These are phyloP conservation scores for Naganishia albida DNA, from an alignment of 1,284 basidiomycete species.

Conservation along the genomic window DNA sequence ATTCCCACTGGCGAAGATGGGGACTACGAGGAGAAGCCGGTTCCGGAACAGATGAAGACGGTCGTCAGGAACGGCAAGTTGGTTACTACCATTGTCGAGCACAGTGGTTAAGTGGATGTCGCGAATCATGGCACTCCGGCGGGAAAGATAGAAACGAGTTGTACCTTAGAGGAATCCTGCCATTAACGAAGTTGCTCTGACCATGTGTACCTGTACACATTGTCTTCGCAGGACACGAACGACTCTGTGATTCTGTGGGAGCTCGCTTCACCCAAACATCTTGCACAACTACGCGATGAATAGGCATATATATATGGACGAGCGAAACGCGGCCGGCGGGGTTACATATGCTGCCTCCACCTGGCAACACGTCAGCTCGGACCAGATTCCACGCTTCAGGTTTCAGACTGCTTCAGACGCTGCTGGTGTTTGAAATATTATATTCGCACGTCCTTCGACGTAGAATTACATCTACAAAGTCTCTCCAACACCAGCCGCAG, in stretches of 20 bases:
- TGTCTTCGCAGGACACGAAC: too few relatives aligned
- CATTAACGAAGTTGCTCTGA: neutral
- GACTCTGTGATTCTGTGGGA: too few relatives aligned
- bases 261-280: too few relatives aligned
- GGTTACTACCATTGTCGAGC: constrained; percentile 85
- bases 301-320: too few relatives aligned
- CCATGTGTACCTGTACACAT: too few relatives aligned
- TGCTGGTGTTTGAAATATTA: neutral
- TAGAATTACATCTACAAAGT: too few relatives aligned
- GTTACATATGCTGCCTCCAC: constrained; percentile 17
- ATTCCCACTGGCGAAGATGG: constrained; percentile 85
- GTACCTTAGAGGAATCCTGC: constrained; percentile 5
- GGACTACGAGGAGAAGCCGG: constrained; percentile 81
- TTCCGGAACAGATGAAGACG: constrained; percentile 96
- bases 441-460: too few relatives aligned
- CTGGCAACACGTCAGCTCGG: neutral
- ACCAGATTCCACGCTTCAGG: constrained; percentile 13
- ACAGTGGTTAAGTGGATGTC: constrained; percentile 64
- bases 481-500: too few relatives aligned
- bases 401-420: neutral
- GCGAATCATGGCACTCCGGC: too few relatives aligned
- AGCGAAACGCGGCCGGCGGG: too few relatives aligned
- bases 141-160: constrained; percentile 1
- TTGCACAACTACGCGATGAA: too few relatives aligned
- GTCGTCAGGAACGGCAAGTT: constrained; percentile 79